Base-by-base conservation (phyloP, 2,329 filamentous ascomycete genomes). In the Pseudogymnoascus sp. region DNA sequence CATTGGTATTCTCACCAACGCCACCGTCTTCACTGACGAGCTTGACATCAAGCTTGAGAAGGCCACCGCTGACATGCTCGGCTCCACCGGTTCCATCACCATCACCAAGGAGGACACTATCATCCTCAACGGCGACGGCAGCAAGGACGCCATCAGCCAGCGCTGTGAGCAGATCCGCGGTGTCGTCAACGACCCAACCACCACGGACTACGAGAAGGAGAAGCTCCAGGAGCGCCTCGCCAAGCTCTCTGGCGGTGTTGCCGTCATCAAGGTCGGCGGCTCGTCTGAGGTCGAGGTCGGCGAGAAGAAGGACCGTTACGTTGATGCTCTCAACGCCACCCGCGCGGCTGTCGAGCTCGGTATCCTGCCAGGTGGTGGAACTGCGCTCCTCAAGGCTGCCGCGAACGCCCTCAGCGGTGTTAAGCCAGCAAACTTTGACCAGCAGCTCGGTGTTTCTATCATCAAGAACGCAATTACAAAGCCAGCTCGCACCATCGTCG, bases 51-150 rank as follows among this genome's bases (percentile, higher is more conserved):
- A 99, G 87, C 89, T 99, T 62, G 94, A 99, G 82, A 99, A 97
- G 87, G 88, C 90, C 65, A 97, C 92, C 58, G 82, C 89, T 65
- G 94, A 97, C 70, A 90, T 96, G 87, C 90, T 99, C 74, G 94
- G 94, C 69, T 94, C 91, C 64, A 97, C 94, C 69, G 94, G 94
- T 67, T 94, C 92, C 72, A 97, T 99, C 81, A 97, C 94, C 76
- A 97, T 99, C 80, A 99, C 94, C 77, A 99, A 99, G 86, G 94
- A 99, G 81, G 94, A 99, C 79, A 99, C 94, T 71, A 97, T 99
- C 77, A 87, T 99, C 74, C 86, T 99, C 66, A 99, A 99, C 78
- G 94, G 94, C 62, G 92, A 96, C 73, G 94, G 94, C 67, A 88
- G 81, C 87, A 97, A 97, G 85, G 94, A 99, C 74, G 77, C 84